These are phyloP conservation scores for Ceriops tagal DNA, from an alignment of 345 rosid genomes.

Conservation along the genomic window DNA sequence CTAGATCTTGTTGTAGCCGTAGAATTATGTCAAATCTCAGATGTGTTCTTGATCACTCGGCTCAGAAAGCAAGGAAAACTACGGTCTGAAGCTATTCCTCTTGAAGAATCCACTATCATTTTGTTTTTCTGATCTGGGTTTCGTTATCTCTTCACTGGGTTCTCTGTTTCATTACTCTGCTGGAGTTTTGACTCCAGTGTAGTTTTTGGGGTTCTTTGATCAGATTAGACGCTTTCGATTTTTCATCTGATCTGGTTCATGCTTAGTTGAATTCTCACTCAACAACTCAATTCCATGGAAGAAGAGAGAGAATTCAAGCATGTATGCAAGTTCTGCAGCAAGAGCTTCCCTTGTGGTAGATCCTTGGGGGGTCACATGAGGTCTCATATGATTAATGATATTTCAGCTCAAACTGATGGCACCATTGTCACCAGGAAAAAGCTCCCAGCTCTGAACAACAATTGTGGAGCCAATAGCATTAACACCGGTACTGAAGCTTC, in stretches of 20 bases:
- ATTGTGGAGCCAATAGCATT: constrained; percentile 1
- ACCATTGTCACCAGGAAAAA: constrained; percentile 33
- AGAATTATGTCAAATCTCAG: constrained; percentile 1
- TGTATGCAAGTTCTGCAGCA: constrained; percentile 48
- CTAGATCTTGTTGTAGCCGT: background rate
- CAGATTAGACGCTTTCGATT: background rate
- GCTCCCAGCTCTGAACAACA: constrained; percentile 24
- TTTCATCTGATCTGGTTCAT: background rate
- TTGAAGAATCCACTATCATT: background rate
- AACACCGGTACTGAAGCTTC: constrained; percentile 11
- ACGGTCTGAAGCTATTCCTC: background rate
- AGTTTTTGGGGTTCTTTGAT: too few relatives aligned
- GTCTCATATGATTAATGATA: constrained; percentile 49
- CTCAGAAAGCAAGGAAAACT: background rate
- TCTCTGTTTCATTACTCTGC: constrained; percentile 23
- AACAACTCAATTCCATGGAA: constrained; percentile 9
- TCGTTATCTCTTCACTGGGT: constrained; percentile 4
- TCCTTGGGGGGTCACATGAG: constrained; percentile 77
- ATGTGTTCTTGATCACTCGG: background rate
- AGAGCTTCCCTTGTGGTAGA: constrained; percentile 60
- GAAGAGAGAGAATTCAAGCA: constrained; percentile 13
- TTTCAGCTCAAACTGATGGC: constrained; percentile 31
- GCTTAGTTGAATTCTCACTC: background rate
- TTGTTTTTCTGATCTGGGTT: constrained; percentile 39
- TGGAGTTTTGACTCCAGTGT: background rate